phyloP scores from a whole-genome alignment of 257 asterid species.

The Ehretia macrophylla region DNA sequence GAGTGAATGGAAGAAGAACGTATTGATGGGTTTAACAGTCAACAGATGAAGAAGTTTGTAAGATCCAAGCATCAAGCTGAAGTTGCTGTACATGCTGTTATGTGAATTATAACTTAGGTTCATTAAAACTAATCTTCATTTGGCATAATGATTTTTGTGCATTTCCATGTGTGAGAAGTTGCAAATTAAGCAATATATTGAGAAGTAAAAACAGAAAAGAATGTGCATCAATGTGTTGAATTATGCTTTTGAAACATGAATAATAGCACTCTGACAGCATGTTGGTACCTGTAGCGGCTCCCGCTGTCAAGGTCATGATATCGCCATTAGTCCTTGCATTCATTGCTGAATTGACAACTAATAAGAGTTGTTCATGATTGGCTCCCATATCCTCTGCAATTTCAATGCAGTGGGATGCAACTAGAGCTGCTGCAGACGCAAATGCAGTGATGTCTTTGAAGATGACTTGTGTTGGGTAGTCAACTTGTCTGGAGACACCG shows the following conservation, averaged over 20 bases:
- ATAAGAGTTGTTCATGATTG: slow-evolving; percentile 56
- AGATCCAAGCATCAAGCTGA: too few species aligned
- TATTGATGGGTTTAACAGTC: too few species aligned
- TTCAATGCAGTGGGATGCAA: slow-evolving; percentile 91
- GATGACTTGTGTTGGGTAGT: slow-evolving; percentile 32
- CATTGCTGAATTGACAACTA: slow-evolving; percentile 64
- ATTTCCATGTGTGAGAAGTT: too few species aligned
- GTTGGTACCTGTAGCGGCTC: slow-evolving; percentile 77
- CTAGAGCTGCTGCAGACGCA: slow-evolving; percentile 91
- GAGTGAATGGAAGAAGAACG: neutral
- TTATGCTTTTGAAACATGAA: too few species aligned
- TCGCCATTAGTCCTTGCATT: slow-evolving; percentile 74
- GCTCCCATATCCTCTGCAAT: slow-evolving; percentile 91
- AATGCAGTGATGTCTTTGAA: slow-evolving; percentile 43
- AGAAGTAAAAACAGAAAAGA: too few species aligned
- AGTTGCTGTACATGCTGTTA: too few species aligned
- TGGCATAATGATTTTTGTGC: too few species aligned
- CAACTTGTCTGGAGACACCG: slow-evolving; percentile 39
- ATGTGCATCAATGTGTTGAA: too few species aligned
- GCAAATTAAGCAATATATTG: too few species aligned
- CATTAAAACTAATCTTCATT: too few species aligned
- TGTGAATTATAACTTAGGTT: too few species aligned
- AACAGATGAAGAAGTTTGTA: too few species aligned
- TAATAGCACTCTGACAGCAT: neutral
- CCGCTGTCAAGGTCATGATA: slow-evolving; percentile 83